Evolutionary conservation across 352 stramenopile species (phyloP).

Genomic region (Thraustochytrium striatum): DNA sequence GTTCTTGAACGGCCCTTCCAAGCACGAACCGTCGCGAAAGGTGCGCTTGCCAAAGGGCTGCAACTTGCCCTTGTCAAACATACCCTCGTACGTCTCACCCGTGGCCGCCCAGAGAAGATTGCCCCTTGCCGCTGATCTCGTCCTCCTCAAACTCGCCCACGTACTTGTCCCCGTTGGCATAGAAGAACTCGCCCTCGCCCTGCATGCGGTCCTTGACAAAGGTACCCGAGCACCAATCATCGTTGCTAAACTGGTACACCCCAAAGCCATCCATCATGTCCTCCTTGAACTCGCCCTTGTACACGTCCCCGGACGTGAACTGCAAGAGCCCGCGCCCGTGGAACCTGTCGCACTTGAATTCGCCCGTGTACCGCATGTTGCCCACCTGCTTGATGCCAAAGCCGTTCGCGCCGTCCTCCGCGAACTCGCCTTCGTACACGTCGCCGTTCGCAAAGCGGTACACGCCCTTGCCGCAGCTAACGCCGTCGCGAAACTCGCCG

Average conservation of each 20-base stretch:
- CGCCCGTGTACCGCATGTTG: constrained; percentile 35
- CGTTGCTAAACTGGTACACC: constrained; percentile 40
- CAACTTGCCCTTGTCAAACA: constrained; percentile 27
- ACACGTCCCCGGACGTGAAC: constrained; percentile 18
- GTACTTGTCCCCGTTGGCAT: constrained; percentile 24
- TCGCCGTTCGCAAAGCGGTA: constrained; percentile 39
- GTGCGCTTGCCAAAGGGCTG: not conserved
- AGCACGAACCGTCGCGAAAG: constrained; percentile 26
- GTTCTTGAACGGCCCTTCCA: constrained; percentile 5
- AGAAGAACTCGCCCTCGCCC: constrained; percentile 18
- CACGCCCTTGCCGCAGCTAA: not conserved
- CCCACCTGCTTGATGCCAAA: constrained; percentile 34
- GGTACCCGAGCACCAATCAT: constrained; percentile 19
- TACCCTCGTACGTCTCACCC: constrained; percentile 19
- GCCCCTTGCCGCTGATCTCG: not conserved
- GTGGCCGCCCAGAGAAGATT: not conserved
- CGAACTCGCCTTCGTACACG: constrained; percentile 29
- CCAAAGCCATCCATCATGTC: constrained; percentile 30
- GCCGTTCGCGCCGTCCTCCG: not conserved
- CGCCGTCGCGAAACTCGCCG: constrained; percentile 7
- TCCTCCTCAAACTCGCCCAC: constrained; percentile 32
- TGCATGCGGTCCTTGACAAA: constrained; percentile 19
- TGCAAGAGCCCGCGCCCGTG: constrained; percentile 3
- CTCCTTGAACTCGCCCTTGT: constrained; percentile 26
- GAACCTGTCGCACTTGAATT: constrained; percentile 8